These are phyloP conservation scores for Circinella minor DNA, from an alignment of 371 early-diverging fungal species.

Conservation along the genomic window DNA sequence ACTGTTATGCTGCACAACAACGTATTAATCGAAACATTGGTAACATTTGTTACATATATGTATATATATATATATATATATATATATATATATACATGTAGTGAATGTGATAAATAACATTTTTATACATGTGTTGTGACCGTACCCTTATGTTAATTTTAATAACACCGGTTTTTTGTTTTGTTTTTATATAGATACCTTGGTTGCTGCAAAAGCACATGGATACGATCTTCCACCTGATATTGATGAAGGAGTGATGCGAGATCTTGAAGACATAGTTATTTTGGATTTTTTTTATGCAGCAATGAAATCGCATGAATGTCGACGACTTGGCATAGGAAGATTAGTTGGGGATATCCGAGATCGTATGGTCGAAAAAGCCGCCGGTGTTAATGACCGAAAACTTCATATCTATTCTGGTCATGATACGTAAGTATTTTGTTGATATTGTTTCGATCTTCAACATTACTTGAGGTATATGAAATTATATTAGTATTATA, in stretches of 20 bases:
- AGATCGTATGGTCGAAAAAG: constrained; percentile 50
- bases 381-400: constrained; percentile 38
- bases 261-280: constrained; percentile 43
- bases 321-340: constrained; percentile 58
- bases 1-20: not conserved
- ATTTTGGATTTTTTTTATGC: constrained; percentile 53
- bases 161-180: too few species aligned
- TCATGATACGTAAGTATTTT: constrained; percentile 68
- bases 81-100: too few species aligned
- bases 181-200: constrained; percentile 31
- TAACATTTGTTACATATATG: too few species aligned
- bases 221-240: constrained; percentile 55
- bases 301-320: constrained; percentile 32
- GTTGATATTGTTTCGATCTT: not conserved
- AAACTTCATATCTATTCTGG: constrained; percentile 75
- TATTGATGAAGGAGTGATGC: constrained; percentile 39
- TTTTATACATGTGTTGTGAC: too few species aligned
- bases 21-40: too few species aligned
- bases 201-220: constrained; percentile 52
- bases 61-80: too few species aligned
- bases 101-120: too few species aligned
- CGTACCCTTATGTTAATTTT: too few species aligned
- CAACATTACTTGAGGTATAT: not conserved
- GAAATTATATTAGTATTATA: too few species aligned
- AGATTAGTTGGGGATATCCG: constrained; percentile 58